Evolutionary conservation across 2,329 filamentous ascomycete species (phyloP).

Genomic region (Aspergillus sp.): DNA sequence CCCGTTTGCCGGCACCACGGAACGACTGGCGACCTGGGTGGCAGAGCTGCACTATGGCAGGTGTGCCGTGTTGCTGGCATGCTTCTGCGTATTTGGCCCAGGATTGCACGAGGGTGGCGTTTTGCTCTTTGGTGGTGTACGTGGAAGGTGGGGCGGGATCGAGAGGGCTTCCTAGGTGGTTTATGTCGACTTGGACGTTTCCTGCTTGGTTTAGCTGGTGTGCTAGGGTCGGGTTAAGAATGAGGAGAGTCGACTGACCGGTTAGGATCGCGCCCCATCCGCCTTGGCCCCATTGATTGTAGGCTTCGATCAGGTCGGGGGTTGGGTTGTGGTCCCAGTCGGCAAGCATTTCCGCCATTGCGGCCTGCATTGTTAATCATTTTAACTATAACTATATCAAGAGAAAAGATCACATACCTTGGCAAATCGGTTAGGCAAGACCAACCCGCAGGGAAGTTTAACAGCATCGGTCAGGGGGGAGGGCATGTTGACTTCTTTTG

Average conservation of each 20-base stretch:
- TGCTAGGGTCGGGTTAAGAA: background rate
- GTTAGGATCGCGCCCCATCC: constrained; percentile 40
- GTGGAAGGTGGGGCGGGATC: constrained; percentile 23
- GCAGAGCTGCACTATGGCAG: constrained; percentile 39
- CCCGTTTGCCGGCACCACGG: constrained; percentile 33
- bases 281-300: constrained; percentile 45
- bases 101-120: constrained; percentile 11
- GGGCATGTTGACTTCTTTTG: constrained; percentile 11
- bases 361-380: constrained; percentile 35
- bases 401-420: constrained; percentile 23
- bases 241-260: constrained; percentile 21
- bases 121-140: constrained; percentile 17
- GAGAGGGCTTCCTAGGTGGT: constrained; percentile 30
- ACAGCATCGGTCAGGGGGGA: constrained; percentile 36
- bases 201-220: constrained; percentile 11
- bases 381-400: constrained; percentile 2
- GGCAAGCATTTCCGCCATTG: constrained; percentile 38
- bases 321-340: constrained; percentile 41
- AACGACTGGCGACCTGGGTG: constrained; percentile 42
- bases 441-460: constrained; percentile 50
- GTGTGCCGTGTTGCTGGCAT: constrained; percentile 34
- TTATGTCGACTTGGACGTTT: constrained; percentile 40
- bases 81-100: constrained; percentile 25
- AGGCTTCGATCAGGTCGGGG: constrained; percentile 39
- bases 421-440: constrained; percentile 49